Base-by-base conservation (phyloP, 345 rosid species). In the Populus tremula region DNA sequence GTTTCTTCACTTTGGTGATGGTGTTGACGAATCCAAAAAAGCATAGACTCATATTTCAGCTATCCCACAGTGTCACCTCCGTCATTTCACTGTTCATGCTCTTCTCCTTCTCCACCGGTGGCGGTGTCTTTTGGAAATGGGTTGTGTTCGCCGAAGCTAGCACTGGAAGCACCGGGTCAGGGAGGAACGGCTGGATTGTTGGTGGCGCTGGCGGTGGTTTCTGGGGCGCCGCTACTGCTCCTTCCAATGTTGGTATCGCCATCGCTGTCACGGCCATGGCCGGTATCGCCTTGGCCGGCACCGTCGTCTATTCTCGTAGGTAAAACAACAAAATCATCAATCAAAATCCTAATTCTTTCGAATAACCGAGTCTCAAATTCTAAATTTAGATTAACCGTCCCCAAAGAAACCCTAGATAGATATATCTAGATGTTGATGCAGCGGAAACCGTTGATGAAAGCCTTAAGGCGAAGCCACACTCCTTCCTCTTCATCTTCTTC, bases 211-310 rank as follows among this genome's bases (percentile, higher is more conserved):
- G 84, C 61, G 85, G 82, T 7, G 82, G 85, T 47, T 88, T 86
- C 65, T 88, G 95, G 89, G 83, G 27, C 43, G 36, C 80, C 27
- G 71, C 85, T 69, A 81, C 75, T 2, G 14, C 43, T 72, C 78
- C 74, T 67, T 85, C 90, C 78, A 82, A 84, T 89, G 93, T 85
- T 80, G 86, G 87, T 35, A 64, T 90, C 85, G 90, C 90, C 72
- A 82, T 90, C 54, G 90, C 86, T 69, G 88, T 90, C 80, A 87
- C 91, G 87, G 90, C 88, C 90, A 85, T 90, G 91, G 93, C 91
- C 71, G 93, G 93, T 68, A 79, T 92, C 77, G 92, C 94, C 85
- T 86, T 90, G 80, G 85, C 89, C 78, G 85, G 87, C 82, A 88
- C 93, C 81, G 72, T 88, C 85, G 80, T 85, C 82, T 90, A 85